Conservation (phyloP, 2,329 filamentous ascomycete species). For the Arthrinium puccinioides region DNA sequence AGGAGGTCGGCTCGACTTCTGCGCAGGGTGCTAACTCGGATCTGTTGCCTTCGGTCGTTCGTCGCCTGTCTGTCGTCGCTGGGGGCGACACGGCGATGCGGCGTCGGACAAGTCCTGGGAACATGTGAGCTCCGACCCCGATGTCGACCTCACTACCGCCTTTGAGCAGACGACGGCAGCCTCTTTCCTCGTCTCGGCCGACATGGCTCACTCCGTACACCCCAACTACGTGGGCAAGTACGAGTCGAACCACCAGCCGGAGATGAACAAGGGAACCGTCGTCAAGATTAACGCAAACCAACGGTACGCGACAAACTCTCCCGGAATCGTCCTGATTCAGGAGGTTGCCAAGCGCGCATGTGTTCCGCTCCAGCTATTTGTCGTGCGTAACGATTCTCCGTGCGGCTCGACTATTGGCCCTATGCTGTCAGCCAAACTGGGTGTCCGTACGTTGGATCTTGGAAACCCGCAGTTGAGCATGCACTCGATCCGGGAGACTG, state of each 20-base stretch:
- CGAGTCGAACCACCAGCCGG: slow-evolving; percentile 80
- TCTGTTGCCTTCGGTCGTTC: slow-evolving; percentile 77
- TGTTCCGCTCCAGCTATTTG: slow-evolving; percentile 90
- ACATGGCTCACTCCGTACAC: slow-evolving; percentile 96
- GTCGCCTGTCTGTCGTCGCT: slow-evolving; percentile 76
- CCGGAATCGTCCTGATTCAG: slow-evolving; percentile 86
- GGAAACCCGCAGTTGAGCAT: slow-evolving; percentile 93
- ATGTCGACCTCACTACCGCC: slow-evolving; percentile 64
- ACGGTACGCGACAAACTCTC: slow-evolving; percentile 92
- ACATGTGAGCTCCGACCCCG: slow-evolving; percentile 40
- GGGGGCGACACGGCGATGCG: slow-evolving; percentile 42
- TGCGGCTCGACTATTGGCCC: slow-evolving; percentile 97
- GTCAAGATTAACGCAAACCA: slow-evolving; percentile 99
- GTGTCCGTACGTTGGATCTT: slow-evolving; percentile 81
- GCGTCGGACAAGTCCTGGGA: slow-evolving; percentile 61
- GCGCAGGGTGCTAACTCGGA: slow-evolving; percentile 94
- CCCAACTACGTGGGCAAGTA: slow-evolving; percentile 93
- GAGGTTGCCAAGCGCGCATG: slow-evolving; percentile 69
- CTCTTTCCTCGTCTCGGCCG: slow-evolving; percentile 90
- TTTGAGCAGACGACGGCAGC: slow-evolving; percentile 89
- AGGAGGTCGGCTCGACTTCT: slow-evolving; percentile 89
- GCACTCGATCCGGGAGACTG: slow-evolving; percentile 94
- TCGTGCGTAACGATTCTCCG: slow-evolving; percentile 89
- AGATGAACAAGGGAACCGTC: slow-evolving; percentile 86
- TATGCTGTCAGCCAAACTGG: slow-evolving; percentile 84